Base-by-base conservation (phyloP, 257 asterid species). In the Petunia secreta region DNA sequence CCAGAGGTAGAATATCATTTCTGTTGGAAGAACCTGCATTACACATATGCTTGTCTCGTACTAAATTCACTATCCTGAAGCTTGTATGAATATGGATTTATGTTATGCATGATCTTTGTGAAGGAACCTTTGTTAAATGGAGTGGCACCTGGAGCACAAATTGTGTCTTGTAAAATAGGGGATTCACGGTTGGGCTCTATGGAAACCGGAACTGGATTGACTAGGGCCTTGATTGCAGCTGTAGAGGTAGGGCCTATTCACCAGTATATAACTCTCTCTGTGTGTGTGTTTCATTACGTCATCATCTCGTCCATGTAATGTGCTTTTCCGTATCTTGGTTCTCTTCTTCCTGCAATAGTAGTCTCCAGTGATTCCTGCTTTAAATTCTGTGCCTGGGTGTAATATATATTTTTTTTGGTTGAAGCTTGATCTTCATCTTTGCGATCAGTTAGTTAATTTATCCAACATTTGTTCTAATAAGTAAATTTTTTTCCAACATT, bases 191-290 rank as follows among this genome's bases (percentile, higher is more conserved):
- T 95, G 82, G 98, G 98, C 79, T 92, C 98, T 82, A 95, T 95
- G 98, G 98, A 93, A 87, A 95, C 99, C 38, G 99, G 99, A 81
- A 95, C 99, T 80, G 99, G 99, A 81, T 90, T 95, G 88, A 91
- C 91, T 82, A 90, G 99, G 80, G 99, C 99, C 4, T 88, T 89
- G 84, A 95, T 95, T 87, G 97, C 97, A 3, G 99, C 98, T 64
- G 98, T 95, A 81, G 95, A 95, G 92, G 99, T 95, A 83, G 75
- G 84, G 6, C 41, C 60, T 73, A 36, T 50, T 73, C 78, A 50
- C 34, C 62, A 6, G 36, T 73, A 11, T 73, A 73, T 50, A 25
- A 25, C 25, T 25, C 25, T 25, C 25, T 25, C 25, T 25, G 25
- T 25, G 25, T 25, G 25, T 25, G 25, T 25, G 25, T 25, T 25